A percentile compares a stretch with the other conserved stretches of the same genome.
Evolutionary conservation across 2,329 filamentous ascomycete genomes (phyloP).

Genomic region (Alternaria sp.): DNA sequence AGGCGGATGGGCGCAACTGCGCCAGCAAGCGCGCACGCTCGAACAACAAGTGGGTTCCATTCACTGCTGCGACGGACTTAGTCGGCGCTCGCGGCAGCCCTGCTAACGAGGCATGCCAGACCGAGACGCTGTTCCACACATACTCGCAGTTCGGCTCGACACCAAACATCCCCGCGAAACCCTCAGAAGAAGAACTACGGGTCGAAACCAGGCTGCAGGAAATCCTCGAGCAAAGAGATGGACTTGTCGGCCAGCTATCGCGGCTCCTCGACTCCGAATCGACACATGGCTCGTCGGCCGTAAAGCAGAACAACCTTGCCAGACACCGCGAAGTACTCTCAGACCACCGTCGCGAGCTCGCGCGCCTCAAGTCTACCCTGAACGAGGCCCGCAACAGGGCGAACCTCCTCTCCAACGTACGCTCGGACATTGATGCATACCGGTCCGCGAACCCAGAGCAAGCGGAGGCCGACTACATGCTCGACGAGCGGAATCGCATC

Average conservation of each 20-base stretch:
- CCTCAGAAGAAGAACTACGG: conserved; percentile 81
- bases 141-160: conserved; percentile 91
- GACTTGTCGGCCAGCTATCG: conserved; percentile 78
- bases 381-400: conserved; percentile 81
- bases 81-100: conserved; percentile 11
- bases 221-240: conserved; percentile 85
- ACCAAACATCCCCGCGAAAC: conserved; percentile 78
- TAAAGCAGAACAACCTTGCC: conserved; percentile 96
- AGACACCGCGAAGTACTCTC: conserved; percentile 88
- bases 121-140: conserved; percentile 78
- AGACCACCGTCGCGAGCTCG: conserved; percentile 84
- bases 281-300: conserved; percentile 80
- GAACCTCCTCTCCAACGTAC: conserved; percentile 88
- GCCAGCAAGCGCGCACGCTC: conserved; percentile 86
- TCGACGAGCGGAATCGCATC: conserved; percentile 82
- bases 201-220: conserved; percentile 85
- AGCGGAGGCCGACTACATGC: conserved; percentile 95
- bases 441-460: conserved; percentile 79
- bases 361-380: conserved; percentile 75
- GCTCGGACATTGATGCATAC: conserved; percentile 90
- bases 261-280: conserved; percentile 94
- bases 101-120: conserved; percentile 61
- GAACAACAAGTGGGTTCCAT: conserved; percentile 78
- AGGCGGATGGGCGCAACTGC: conserved; percentile 84
- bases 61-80: conserved; percentile 16